Base-by-base conservation (phyloP, 2,329 filamentous ascomycete genomes). In the Fusarium hainanense region DNA sequence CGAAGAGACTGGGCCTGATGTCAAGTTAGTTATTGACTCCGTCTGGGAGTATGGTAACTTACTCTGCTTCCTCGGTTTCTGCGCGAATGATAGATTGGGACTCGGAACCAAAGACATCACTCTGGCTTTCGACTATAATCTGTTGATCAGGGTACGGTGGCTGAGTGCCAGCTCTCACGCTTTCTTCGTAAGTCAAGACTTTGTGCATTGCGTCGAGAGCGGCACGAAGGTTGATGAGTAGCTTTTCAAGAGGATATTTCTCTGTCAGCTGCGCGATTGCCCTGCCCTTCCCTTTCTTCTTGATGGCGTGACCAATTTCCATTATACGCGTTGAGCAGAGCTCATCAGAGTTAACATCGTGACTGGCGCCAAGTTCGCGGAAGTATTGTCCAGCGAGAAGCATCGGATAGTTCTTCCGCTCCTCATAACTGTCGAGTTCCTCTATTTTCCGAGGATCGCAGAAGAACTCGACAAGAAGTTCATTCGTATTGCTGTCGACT, bases 401-500 rank as follows among this genome's bases (percentile, higher is more conserved):
- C 3, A 40, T 23, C 5, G 49, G 20, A 40, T 67, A 67, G 30
- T 28, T 23, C 10, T 40, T 7, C 12, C 16, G 18, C 20, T 32
- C 37, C 13, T 44, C 27, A 18, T 23, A 44, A 32, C 40, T 37
- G 12, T 18, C 34, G 18, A 42, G 37, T 30, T 18, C 46, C 37
- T 10, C 20, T 27, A 18, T 20, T 20, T 13, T 70, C 59, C 7
- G 27, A 7, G 14, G 63, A 54, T 47, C 74, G 58, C 78, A 80
- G 42, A 82, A 81, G 9, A 76, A 69, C 6, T 67, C 61, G 20
- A 75, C 76, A 27, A 52, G n/a, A 20, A 41, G 23, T 28, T 52
- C 23, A 14, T 41, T 20, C 37, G 41, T n/a, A 28, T 42, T 18
- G 14, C 23, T 59, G 7, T 74, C 59, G 5, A 32, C 30, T 0